Conservation (phyloP, 1,284 basidiomycete genomes). For the Sporisorium scitamineum region DNA sequence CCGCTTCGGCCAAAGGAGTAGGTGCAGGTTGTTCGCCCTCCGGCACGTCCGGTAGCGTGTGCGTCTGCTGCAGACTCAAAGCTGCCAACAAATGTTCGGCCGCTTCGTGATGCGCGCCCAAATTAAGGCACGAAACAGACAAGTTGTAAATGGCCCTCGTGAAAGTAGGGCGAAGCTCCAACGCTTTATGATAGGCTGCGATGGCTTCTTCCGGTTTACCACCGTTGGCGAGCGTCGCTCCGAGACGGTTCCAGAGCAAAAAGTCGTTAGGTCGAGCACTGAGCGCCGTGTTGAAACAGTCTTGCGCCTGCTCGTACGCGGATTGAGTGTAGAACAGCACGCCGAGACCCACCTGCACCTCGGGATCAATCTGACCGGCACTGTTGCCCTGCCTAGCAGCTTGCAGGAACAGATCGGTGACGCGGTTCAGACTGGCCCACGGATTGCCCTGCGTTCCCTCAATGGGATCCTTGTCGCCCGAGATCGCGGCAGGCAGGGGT, state of each 20-base stretch:
- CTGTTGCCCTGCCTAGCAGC: slow-evolving; percentile 77
- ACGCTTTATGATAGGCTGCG: slow-evolving; percentile 90
- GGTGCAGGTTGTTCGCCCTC: slow-evolving; percentile 46
- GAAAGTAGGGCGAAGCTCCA: slow-evolving; percentile 93
- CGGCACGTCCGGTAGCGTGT: slow-evolving; percentile 65
- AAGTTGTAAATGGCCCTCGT: slow-evolving; percentile 98
- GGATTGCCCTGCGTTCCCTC: slow-evolving; percentile 71
- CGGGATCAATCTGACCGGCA: slow-evolving; percentile 81
- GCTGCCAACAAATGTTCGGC: slow-evolving; percentile 96
- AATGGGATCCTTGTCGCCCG: slow-evolving; percentile 72
- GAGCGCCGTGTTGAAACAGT: slow-evolving; percentile 90
- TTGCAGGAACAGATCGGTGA: slow-evolving; percentile 86
- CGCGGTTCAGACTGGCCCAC: slow-evolving; percentile 85
- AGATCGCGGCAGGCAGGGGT: slow-evolving; percentile 74
- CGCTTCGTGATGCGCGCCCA: slow-evolving; percentile 94
- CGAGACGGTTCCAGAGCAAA: slow-evolving; percentile 94
- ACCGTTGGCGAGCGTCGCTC: slow-evolving; percentile 94
- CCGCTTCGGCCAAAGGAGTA: slow-evolving; percentile 60
- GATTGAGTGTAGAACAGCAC: slow-evolving; percentile 89
- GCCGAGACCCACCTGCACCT: slow-evolving; percentile 92
- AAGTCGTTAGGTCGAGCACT: slow-evolving; percentile 88
- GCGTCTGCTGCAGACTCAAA: slow-evolving; percentile 79
- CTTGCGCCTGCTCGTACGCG: slow-evolving; percentile 83
- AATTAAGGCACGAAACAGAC: slow-evolving; percentile 96
- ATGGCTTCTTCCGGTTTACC: slow-evolving; percentile 92